Conservation (phyloP, 257 asterid species). For the Osmanthus fragrans region DNA sequence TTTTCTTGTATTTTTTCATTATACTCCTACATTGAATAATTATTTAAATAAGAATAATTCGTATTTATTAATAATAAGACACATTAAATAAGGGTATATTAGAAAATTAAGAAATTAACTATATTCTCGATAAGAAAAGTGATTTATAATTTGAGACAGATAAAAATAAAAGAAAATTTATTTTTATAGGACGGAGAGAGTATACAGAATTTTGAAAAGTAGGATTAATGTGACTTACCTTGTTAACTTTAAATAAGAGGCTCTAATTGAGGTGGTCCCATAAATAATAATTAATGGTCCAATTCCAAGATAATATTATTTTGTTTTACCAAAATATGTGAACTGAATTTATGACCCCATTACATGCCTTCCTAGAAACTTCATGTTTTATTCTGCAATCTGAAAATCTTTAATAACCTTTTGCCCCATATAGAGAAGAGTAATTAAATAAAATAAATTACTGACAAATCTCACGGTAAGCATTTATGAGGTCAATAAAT, state of each 20-base stretch:
- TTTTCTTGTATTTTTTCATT: too few species aligned
- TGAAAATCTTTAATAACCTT: not conserved
- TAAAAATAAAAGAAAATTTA: not conserved
- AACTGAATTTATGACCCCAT: slow-evolving; percentile 3
- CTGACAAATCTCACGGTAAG: not conserved
- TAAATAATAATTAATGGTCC: not conserved
- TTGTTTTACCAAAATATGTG: not conserved
- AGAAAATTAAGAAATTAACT: too few species aligned
- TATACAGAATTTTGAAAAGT: not conserved
- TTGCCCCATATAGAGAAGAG: not conserved
- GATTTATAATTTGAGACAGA: too few species aligned
- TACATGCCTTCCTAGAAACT: not conserved
- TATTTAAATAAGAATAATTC: too few species aligned
- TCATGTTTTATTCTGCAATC: not conserved
- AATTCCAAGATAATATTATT: not conserved
- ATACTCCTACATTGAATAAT: too few species aligned
- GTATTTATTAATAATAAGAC: too few species aligned
- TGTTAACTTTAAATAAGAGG: not conserved
- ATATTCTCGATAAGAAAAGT: too few species aligned
- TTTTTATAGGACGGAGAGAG: too few species aligned
- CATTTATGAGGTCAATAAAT: not conserved
- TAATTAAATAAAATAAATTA: not conserved
- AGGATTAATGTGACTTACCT: not conserved
- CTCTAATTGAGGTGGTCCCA: not conserved
- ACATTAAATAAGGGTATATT: too few species aligned